Percentiles rank a stretch among this genome's conserved stretches.
phyloP scores from a whole-genome alignment of 345 rosid genomes.

The Corchorus capsularis region DNA sequence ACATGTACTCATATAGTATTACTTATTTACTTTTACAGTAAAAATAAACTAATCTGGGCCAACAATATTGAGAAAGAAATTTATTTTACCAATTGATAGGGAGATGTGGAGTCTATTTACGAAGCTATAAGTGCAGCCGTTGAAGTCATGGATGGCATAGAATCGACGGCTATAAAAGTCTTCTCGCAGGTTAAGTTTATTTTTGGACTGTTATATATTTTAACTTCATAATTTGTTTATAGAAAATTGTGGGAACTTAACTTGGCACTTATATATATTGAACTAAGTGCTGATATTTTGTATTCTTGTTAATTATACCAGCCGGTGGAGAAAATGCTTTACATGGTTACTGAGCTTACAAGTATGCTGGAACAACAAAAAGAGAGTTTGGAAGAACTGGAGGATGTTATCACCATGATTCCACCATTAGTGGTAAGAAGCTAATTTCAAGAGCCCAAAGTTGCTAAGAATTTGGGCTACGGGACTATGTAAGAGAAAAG shows the following conservation, averaged over 20 bases:
- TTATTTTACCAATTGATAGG: slow-evolving; percentile 29
- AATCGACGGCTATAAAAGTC: slow-evolving; percentile 31
- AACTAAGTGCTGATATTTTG: not conserved
- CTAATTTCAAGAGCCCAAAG: not conserved
- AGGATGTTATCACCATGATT: slow-evolving; percentile 26
- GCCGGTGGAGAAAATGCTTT: slow-evolving; percentile 62
- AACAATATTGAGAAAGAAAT: not conserved
- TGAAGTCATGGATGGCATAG: slow-evolving; percentile 53
- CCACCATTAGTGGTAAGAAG: slow-evolving; percentile 42
- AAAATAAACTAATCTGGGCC: not conserved
- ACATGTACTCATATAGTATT: not conserved
- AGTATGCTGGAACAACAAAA: slow-evolving; percentile 45
- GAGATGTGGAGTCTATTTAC: slow-evolving; percentile 44
- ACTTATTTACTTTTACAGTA: not conserved
- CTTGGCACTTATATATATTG: slow-evolving; percentile 1
- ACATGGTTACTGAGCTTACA: slow-evolving; percentile 48
- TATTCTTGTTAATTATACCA: not conserved
- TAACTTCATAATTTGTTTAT: too few species aligned
- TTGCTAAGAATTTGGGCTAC: not conserved
- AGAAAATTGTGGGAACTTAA: not conserved
- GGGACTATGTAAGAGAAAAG: not conserved
- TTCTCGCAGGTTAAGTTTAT: slow-evolving; percentile 43
- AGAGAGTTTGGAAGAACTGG: slow-evolving; percentile 46
- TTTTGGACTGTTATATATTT: too few species aligned
- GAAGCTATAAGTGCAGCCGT: slow-evolving; percentile 54